These are phyloP conservation scores for Neopestalotiopsis clavispora DNA, from an alignment of 2,329 filamentous ascomycete species.

Conservation along the genomic window DNA sequence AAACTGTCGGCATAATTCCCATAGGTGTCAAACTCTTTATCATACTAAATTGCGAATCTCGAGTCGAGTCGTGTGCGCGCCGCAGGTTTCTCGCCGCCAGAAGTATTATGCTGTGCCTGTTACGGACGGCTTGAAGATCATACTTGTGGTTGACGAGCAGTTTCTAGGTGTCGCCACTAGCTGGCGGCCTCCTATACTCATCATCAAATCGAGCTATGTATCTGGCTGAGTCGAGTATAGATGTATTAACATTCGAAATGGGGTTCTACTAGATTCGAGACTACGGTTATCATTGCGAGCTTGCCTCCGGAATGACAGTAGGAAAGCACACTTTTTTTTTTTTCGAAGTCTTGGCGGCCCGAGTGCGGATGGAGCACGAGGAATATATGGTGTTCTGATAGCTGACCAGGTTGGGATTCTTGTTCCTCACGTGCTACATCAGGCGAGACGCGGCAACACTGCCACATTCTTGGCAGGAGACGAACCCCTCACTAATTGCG, in stretches of 20 bases:
- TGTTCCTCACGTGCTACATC: not conserved
- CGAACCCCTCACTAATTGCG: constrained; percentile 4
- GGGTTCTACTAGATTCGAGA: not conserved
- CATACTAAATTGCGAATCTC: no score
- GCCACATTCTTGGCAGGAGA: constrained; percentile 8
- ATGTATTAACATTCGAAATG: not conserved
- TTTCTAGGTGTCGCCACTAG: not conserved
- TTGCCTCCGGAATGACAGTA: not conserved
- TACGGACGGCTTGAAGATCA: not conserved
- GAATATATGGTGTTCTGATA: not conserved
- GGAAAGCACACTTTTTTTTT: not conserved
- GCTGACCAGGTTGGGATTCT: not conserved
- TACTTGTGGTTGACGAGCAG: not conserved
- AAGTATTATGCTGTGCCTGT: not conserved
- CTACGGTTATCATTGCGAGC: not conserved
- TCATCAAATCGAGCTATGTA: not conserved
- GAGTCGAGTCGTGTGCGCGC: no score
- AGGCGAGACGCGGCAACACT: constrained; percentile 6
- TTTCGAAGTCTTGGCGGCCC: not conserved
- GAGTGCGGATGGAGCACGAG: not conserved
- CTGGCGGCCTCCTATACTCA: not conserved
- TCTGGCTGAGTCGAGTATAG: not conserved
- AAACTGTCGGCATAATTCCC: no score
- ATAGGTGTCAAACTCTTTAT: no score
- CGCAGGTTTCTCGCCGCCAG: not conserved